Evolutionary conservation across 1,284 basidiomycete genomes (phyloP).

Genomic region (Cutaneotrichosporon sp.): DNA sequence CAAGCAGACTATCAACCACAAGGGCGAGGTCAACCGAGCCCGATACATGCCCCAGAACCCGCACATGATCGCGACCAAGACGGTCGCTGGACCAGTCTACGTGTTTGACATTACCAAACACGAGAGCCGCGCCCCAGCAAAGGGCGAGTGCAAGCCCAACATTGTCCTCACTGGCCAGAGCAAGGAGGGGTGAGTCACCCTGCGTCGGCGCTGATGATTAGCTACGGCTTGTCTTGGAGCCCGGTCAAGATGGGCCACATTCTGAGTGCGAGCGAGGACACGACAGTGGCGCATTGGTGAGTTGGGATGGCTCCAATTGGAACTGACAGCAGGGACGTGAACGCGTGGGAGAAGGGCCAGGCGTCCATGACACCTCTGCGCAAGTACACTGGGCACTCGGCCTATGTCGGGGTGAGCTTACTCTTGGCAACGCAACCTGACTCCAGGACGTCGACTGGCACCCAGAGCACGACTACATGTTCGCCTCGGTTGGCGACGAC

Average conservation of each 20-base stretch:
- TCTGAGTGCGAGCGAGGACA: constrained; percentile 90
- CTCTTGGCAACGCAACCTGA: constrained; percentile 20
- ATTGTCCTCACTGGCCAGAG: constrained; percentile 85
- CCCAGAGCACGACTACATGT: constrained; percentile 74
- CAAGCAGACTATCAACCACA: constrained; percentile 93
- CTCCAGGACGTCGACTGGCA: constrained; percentile 97
- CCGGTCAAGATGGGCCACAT: constrained; percentile 78
- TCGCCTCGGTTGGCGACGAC: constrained; percentile 97
- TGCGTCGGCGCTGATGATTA: constrained; percentile 45
- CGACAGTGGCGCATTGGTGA: constrained; percentile 92
- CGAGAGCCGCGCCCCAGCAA: constrained; percentile 82
- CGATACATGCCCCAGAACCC: constrained; percentile 99
- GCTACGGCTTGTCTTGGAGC: constrained; percentile 93
- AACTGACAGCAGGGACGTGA: constrained; percentile 86
- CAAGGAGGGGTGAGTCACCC: constrained; percentile 75
- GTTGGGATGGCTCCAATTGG: constrained; percentile 57
- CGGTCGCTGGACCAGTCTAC: constrained; percentile 83
- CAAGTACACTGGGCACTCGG: constrained; percentile 82
- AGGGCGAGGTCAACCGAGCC: constrained; percentile 94
- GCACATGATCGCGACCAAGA: constrained; percentile 92
- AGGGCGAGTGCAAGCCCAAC: constrained; percentile 83
- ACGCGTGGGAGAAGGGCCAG: constrained; percentile 79
- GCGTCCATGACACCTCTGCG: constrained; percentile 74
- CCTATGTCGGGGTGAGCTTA: constrained; percentile 76
- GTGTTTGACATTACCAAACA: constrained; percentile 98